Conservation (phyloP, 768 basidiomycete genomes). For the Sutorius australiensis region DNA sequence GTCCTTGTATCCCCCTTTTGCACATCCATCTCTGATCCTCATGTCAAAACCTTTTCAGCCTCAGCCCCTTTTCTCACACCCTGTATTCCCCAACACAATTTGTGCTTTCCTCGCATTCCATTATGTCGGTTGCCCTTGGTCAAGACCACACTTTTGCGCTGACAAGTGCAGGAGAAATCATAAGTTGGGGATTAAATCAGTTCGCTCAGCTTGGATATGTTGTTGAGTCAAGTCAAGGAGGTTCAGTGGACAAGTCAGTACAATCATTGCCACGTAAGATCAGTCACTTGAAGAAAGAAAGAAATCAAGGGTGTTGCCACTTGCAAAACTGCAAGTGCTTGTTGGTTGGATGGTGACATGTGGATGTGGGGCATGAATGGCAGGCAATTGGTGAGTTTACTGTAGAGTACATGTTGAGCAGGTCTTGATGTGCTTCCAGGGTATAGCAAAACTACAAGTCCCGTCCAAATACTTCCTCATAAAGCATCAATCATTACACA, state of each 20-base stretch:
- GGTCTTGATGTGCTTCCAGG: constrained; percentile 37
- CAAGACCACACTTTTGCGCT: constrained; percentile 93
- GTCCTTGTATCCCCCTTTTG: background rate
- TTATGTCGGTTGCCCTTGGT: constrained; percentile 74
- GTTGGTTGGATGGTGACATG: constrained; percentile 72
- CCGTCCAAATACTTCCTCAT: constrained; percentile 72
- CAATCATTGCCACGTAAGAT: constrained; percentile 77
- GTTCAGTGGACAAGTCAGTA: constrained; percentile 63
- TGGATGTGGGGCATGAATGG: constrained; percentile 93
- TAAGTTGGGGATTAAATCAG: constrained; percentile 88
- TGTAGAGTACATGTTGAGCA: background rate
- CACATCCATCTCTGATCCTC: background rate
- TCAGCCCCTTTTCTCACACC: constrained; percentile 74
- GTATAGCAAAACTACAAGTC: constrained; percentile 71
- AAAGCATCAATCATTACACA: constrained; percentile 75
- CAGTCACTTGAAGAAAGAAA: constrained; percentile 78
- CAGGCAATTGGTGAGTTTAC: constrained; percentile 70
- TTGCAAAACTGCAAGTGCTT: constrained; percentile 80
- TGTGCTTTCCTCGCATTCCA: constrained; percentile 49
- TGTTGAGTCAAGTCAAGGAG: constrained; percentile 51
- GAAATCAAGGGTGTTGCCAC: constrained; percentile 78
- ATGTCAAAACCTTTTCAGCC: constrained; percentile 35
- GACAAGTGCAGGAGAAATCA: constrained; percentile 75
- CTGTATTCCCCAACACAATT: constrained; percentile 70
- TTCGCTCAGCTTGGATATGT: constrained; percentile 87